phyloP scores from a whole-genome alignment of 2,329 filamentous ascomycete genomes.

The Fusarium oligoseptatum region DNA sequence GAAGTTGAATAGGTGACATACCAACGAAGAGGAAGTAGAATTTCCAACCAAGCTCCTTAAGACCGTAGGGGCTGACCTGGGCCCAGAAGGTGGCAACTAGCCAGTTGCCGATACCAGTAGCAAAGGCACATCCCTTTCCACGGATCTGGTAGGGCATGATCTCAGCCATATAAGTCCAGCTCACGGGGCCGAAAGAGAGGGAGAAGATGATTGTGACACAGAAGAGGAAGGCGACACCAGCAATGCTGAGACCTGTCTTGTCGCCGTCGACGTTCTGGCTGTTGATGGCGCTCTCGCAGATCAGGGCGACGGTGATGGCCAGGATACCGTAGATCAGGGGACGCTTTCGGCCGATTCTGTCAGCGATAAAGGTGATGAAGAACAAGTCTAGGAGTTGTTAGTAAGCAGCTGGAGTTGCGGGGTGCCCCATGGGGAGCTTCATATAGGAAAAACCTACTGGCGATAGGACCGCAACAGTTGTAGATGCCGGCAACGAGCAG shows the following conservation, averaged over 20 bases:
- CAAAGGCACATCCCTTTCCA: slow-evolving; percentile 43
- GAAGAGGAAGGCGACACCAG: slow-evolving; percentile 72
- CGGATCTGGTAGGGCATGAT: slow-evolving; percentile 75
- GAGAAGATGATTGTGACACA: slow-evolving; percentile 65
- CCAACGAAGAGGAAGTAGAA: slow-evolving; percentile 55
- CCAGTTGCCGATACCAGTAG: slow-evolving; percentile 46
- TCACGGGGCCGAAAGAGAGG: slow-evolving; percentile 64
- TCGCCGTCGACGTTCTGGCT: slow-evolving; percentile 58
- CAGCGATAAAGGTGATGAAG: slow-evolving; percentile 70
- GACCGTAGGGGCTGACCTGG: slow-evolving; percentile 68
- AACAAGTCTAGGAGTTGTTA: slow-evolving; percentile 56
- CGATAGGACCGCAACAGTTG: slow-evolving; percentile 69
- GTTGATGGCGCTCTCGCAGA: slow-evolving; percentile 69
- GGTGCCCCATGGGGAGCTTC: background rate
- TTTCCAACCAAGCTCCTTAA: slow-evolving; percentile 53
- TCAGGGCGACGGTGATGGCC: slow-evolving; percentile 68
- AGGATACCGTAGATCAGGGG: slow-evolving; percentile 75
- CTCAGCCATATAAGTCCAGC: slow-evolving; percentile 72
- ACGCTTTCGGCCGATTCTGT: slow-evolving; percentile 71
- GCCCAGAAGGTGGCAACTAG: slow-evolving; percentile 62
- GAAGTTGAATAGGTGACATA: background rate
- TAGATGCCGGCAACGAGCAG: slow-evolving; percentile 72
- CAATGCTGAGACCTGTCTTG: slow-evolving; percentile 62
- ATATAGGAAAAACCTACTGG: slow-evolving; percentile 47
- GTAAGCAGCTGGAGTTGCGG: background rate